Evolutionary conservation across 1,139 yeast genomes (phyloP), one percentile per base, ranked within the genome.

Genomic region (Yamadazyma pseudoaaseri): DNA sequence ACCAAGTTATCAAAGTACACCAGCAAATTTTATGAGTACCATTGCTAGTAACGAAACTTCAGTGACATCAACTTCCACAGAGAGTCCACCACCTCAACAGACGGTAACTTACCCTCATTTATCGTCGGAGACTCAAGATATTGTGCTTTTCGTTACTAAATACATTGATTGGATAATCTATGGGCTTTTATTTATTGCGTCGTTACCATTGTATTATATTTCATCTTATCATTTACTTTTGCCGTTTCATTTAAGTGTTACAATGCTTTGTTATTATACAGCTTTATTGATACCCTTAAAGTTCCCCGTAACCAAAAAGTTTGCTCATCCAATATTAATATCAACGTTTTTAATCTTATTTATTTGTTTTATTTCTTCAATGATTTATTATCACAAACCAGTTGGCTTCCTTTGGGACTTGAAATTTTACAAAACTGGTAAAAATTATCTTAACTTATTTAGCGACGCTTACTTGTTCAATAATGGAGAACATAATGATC

Each of bases 321-420:
- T 73, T 62, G 63, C 85, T 18, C 94, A 85, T 49, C 95, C 95
- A 0, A 83, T 85, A 25, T 60, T 85, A 34, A 63, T 82, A 16
- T 76, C 81, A 42, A 83, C 87, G 3, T 79, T 73, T 2, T 47
- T 73, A 14, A 73, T 81, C n/a, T 64, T 84, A 45, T 62, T 85
- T 27, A 63, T 77, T 8, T 79, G 80, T 44, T 81, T 77, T 49
- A 69, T 85, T 15, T 74, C 84, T 11, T 71, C 82, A 13, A 52
- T 71, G 43, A 81, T 76, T 38, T 75, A 62, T 43, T 73, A 63
- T 42, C 72, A 68, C 6, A 41, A 56, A 13, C 69, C 73, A 3
- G 52, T 51, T 27, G 74, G 74, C 13, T 79, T 74, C 51, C 64
- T 73, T 20, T 65, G 63, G 6, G 74, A 72, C 29, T 64, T 84